Conservation (phyloP, 1,139 yeast species). For the Debaryomyces fabryi region DNA sequence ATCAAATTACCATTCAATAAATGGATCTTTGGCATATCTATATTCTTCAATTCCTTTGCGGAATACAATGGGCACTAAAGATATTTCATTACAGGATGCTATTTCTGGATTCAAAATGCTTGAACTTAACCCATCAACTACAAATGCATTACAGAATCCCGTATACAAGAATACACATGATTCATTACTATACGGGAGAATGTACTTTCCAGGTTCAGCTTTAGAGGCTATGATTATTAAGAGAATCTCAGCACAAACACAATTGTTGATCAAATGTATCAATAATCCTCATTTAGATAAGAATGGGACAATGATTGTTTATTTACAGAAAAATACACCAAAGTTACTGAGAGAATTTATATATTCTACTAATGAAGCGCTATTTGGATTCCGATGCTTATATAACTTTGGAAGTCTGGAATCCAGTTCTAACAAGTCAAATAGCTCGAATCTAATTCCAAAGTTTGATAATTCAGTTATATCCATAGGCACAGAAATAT, state of each 20-base stretch:
- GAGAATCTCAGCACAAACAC: conserved; percentile 60
- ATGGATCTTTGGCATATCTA: conserved; percentile 83
- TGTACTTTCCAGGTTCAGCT: conserved; percentile 86
- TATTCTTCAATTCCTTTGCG: conserved; percentile 66
- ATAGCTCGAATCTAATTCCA: conserved; percentile 30
- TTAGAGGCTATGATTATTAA: conserved; percentile 87
- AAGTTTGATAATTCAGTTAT: conserved; percentile 53
- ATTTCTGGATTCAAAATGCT: conserved; percentile 76
- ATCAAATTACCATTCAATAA: conserved; percentile 66
- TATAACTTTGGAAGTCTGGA: conserved; percentile 59
- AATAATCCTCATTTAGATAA: conserved; percentile 64
- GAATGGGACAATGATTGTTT: conserved; percentile 65
- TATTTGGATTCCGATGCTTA: conserved; percentile 80
- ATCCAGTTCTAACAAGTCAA: conserved; percentile 25
- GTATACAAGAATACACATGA: conserved; percentile 15
- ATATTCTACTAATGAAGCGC: conserved; percentile 85
- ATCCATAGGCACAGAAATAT: conserved; percentile 82
- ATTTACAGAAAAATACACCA: conserved; percentile 69
- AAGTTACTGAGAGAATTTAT: conserved; percentile 73
- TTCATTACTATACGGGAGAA: conserved; percentile 66
- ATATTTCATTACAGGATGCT: conserved; percentile 66
- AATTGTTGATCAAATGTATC: conserved; percentile 72
- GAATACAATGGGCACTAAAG: conserved; percentile 53
- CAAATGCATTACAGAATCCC: not conserved
- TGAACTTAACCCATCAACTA: conserved; percentile 39